A percentile compares a stretch with the other conserved stretches of the same genome.
phyloP scores from a whole-genome alignment of 148 eudicot genomes.

The Silene uniflora region DNA sequence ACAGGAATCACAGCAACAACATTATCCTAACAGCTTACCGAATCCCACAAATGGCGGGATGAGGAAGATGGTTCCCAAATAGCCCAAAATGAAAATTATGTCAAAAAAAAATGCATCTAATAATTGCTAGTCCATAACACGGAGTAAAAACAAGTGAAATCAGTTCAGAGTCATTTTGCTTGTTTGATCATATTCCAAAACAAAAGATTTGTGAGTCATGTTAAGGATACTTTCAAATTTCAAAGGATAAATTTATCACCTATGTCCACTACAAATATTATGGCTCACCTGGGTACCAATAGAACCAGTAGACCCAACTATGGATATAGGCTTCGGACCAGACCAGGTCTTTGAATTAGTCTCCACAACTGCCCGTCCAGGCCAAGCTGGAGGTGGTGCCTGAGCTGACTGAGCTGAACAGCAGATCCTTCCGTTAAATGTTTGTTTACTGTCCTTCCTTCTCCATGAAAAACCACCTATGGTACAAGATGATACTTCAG shows the following conservation, averaged over 20 bases:
- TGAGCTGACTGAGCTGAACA: conserved; percentile 81
- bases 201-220: no score
- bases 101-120: background rate
- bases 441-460: conserved; percentile 47
- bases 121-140: background rate
- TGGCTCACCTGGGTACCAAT: conserved; percentile 90
- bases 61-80: no score
- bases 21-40: no score
- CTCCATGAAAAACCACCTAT: conserved; percentile 60
- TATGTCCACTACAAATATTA: background rate
- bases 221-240: background rate
- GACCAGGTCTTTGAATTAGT: conserved; percentile 69
- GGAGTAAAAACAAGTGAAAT: no score
- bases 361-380: conserved; percentile 78
- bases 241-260: background rate
- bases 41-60: no score
- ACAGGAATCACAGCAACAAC: no score
- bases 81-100: background rate
- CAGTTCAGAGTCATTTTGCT: no score
- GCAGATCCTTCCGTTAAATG: conserved; percentile 46
- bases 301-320: conserved; percentile 96
- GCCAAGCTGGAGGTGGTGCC: conserved; percentile 98
- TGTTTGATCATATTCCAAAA: no score
- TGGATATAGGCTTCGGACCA: conserved; percentile 89
- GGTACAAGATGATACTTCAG: background rate